phyloP scores from a whole-genome alignment of 805 yeast species.

The Wickerhamomyces bovis region DNA sequence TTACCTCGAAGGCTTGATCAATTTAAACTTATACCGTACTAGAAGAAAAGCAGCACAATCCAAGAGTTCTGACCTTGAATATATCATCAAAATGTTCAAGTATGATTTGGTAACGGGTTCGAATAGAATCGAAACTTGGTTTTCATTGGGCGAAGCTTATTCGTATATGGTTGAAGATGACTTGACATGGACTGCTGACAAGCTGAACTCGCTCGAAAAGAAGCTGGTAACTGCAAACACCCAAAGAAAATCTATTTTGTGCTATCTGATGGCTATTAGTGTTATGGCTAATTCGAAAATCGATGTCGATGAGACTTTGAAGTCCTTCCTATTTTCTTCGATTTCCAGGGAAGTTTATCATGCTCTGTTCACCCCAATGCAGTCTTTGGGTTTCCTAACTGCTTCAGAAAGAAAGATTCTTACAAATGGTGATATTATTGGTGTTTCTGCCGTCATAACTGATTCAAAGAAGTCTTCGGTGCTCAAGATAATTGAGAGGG shows the following conservation, averaged over 20 bases:
- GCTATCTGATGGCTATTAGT: conserved; percentile 70
- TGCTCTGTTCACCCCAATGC: conserved; percentile 50
- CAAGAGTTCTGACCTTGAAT: conserved; percentile 73
- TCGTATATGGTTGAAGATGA: conserved; percentile 82
- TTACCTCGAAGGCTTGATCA: conserved; percentile 60
- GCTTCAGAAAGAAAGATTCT: conserved; percentile 20
- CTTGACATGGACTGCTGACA: conserved; percentile 87
- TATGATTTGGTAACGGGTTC: conserved; percentile 64
- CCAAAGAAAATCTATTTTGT: conserved; percentile 65
- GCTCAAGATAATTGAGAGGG: conserved; percentile 34
- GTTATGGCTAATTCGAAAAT: conserved; percentile 23
- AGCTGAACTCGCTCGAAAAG: conserved; percentile 56
- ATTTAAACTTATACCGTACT: conserved; percentile 57
- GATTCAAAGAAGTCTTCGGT: conserved; percentile 2
- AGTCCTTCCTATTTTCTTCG: conserved; percentile 42
- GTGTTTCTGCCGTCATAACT: conserved; percentile 1
- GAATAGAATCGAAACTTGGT: conserved; percentile 79
- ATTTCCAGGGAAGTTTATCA: conserved; percentile 50
- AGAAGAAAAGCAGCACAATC: conserved; percentile 77
- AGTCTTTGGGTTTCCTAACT: conserved; percentile 44
- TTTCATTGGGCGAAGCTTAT: conserved; percentile 71
- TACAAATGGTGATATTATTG: conserved; percentile 4
- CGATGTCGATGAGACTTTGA: conserved; percentile 28
- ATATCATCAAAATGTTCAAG: conserved; percentile 58
- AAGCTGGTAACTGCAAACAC: conserved; percentile 53